Base-by-base conservation (phyloP, 139 green algal genomes). In the Chlorella sp. region DNA sequence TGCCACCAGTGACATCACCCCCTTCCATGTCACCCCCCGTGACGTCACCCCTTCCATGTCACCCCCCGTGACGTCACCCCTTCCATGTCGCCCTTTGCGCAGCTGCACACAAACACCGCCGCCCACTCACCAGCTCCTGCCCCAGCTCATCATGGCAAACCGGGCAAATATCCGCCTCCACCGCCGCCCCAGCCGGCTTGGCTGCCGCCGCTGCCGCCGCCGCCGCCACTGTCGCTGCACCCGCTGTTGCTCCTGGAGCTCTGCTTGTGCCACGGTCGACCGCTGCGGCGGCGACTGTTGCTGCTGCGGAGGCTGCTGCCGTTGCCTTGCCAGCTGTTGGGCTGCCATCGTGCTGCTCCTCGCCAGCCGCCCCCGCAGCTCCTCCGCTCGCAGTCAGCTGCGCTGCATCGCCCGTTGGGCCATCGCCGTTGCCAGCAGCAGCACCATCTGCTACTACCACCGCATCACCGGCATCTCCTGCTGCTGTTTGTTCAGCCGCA, bases 81-180 rank as follows among this genome's bases (percentile, higher is more conserved):
- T n/a, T n/a, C n/a, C n/a, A n/a, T n/a, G n/a, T n/a, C n/a, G n/a
- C n/a, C n/a, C n/a, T n/a, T n/a, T n/a, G n/a, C n/a, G n/a, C n/a
- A n/a, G n/a, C n/a, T n/a, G n/a, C n/a, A n/a, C 2, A 36, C 26
- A 13, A 9, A 2, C n/a, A 9, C 88, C 93, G 86, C 93, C 96
- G 0, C 89, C 90, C 74, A 96, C 81, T 93, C 38, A 69, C 79
- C 73, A 90, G 79, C 74, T 95, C 88, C 38, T 76, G 36, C 5
- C 76, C 81, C 28, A 96, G 38, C 0, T 56, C 2, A 14, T 96
- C 92, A 28, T 94, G 92, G 85, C 94, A 97, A 41, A 97, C 89
- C 14, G 94, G 93, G 86, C 94, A 97, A 28, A 84, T 54, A 44
- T 93, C 91, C 4, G 67, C 64, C 44, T 75, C 77, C 30, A 36